Evolutionary conservation across 495 filamentous ascomycete genomes (phyloP).

Genomic region (Daldinia vernicosa): DNA sequence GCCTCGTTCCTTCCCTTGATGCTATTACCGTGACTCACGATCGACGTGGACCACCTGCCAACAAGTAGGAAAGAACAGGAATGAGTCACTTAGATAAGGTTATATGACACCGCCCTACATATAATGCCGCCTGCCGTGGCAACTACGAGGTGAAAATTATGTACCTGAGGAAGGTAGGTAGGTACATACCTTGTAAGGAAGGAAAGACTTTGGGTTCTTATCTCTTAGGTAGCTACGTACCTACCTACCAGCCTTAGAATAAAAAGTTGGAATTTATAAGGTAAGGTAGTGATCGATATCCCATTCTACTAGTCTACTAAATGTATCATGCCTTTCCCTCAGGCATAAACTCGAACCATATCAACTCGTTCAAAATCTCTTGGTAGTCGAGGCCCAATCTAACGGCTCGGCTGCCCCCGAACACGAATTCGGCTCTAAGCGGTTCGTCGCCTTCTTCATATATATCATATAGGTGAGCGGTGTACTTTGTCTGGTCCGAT

Average conservation of each 20-base stretch:
- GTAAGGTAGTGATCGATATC: too few relatives aligned
- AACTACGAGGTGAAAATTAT: background rate
- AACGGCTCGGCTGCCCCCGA: background rate
- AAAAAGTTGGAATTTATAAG: too few relatives aligned
- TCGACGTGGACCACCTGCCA: too few relatives aligned
- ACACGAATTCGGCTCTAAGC: background rate
- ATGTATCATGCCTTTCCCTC: background rate
- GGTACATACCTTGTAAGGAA: too few relatives aligned
- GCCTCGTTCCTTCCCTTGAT: too few relatives aligned
- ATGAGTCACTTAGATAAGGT: background rate
- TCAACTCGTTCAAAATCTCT: background rate
- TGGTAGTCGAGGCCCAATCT: background rate
- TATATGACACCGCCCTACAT: background rate
- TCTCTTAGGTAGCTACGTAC: background rate
- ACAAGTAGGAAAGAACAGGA: background rate
- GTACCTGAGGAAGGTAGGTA: too few relatives aligned
- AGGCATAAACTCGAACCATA: background rate
- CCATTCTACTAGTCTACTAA: too few relatives aligned
- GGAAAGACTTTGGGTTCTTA: too few relatives aligned
- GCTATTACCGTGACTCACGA: too few relatives aligned
- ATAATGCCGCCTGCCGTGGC: background rate
- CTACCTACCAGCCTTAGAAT: background rate
- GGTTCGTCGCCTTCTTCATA: background rate
- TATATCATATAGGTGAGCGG: background rate
- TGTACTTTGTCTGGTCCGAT: background rate